Conservation (phyloP, 2,329 filamentous ascomycete genomes). For the Ophioceras dolichostomum region DNA sequence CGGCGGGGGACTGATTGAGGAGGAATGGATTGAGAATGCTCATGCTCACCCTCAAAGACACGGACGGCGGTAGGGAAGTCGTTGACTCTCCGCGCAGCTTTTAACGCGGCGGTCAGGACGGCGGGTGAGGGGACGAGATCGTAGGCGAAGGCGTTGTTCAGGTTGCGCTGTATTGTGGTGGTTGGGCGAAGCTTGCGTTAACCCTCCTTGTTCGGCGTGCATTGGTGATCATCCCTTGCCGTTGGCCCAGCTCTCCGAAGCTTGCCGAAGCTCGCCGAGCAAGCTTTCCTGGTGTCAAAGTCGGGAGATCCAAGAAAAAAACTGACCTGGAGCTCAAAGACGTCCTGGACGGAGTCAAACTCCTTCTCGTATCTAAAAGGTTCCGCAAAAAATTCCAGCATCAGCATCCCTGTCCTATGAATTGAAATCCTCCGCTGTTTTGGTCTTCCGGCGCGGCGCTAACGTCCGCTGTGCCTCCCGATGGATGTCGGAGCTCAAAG, state of each 20-base stretch:
- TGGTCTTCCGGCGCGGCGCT: too few relatives aligned
- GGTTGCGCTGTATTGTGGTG: conserved; percentile 74
- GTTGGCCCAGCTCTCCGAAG: too few relatives aligned
- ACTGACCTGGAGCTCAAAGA: conserved; percentile 97
- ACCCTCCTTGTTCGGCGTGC: too few relatives aligned
- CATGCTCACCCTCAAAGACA: conserved; percentile 89
- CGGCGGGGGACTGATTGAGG: too few relatives aligned
- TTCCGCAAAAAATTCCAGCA: neutral
- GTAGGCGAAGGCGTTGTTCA: conserved; percentile 99
- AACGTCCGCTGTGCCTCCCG: too few relatives aligned
- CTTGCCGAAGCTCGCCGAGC: too few relatives aligned
- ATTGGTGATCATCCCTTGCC: too few relatives aligned
- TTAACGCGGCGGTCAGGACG: conserved; percentile 83
- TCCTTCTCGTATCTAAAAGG: conserved; percentile 92
- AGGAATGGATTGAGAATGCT: neutral
- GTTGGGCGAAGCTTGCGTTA: too few relatives aligned
- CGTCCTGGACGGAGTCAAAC: conserved; percentile 93
- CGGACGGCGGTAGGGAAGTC: conserved; percentile 97
- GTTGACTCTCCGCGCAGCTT: conserved; percentile 90
- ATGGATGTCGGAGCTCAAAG: too few relatives aligned
- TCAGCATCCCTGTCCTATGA: neutral
- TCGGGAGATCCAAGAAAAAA: neutral
- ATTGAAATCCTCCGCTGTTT: too few relatives aligned
- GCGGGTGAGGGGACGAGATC: conserved; percentile 93
- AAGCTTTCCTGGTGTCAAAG: neutral